A percentile compares a stretch with the other conserved stretches of the same genome.
Conservation (phyloP, 108 stramenopile species). For the Aurantiochytrium sp. region DNA sequence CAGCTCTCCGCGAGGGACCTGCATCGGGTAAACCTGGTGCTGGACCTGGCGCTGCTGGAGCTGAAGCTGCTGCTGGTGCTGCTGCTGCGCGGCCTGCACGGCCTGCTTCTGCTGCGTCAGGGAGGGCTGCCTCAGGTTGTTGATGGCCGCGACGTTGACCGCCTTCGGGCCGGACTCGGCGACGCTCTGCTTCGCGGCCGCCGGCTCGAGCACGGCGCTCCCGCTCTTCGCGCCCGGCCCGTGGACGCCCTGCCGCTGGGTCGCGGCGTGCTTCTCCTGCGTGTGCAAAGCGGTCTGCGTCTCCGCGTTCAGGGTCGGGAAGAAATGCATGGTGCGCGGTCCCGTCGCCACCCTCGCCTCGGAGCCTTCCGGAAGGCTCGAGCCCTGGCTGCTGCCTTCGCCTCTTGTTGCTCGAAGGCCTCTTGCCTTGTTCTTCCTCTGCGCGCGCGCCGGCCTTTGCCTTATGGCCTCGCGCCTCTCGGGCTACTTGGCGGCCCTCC, state of each 20-base stretch:
- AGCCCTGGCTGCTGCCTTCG: too few species aligned
- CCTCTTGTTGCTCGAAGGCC: too few species aligned
- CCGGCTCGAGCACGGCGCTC: not conserved
- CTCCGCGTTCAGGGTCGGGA: not conserved
- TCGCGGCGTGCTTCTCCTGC: not conserved
- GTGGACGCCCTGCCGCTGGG: not conserved
- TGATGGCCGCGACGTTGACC: not conserved
- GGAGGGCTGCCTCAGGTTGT: not conserved
- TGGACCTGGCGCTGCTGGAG: too few species aligned
- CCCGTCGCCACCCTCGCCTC: not conserved
- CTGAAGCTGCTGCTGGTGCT: too few species aligned
- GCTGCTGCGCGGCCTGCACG: too few species aligned
- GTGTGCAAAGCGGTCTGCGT: slow-evolving; percentile 1
- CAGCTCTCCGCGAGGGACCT: not conserved
- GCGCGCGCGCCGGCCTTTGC: too few species aligned
- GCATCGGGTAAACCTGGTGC: not conserved
- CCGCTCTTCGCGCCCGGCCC: not conserved
- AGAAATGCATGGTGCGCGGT: not conserved
- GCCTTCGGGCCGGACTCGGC: not conserved
- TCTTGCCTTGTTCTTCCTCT: too few species aligned
- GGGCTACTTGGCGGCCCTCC: too few species aligned
- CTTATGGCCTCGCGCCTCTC: too few species aligned
- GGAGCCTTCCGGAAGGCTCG: too few species aligned
- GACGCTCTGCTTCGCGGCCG: not conserved
- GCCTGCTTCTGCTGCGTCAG: too few species aligned